Percentiles rank a stretch among this genome's conserved stretches.
phyloP scores from a whole-genome alignment of 176 grass and related monocot genomes.

The Dactylis glomerata region DNA sequence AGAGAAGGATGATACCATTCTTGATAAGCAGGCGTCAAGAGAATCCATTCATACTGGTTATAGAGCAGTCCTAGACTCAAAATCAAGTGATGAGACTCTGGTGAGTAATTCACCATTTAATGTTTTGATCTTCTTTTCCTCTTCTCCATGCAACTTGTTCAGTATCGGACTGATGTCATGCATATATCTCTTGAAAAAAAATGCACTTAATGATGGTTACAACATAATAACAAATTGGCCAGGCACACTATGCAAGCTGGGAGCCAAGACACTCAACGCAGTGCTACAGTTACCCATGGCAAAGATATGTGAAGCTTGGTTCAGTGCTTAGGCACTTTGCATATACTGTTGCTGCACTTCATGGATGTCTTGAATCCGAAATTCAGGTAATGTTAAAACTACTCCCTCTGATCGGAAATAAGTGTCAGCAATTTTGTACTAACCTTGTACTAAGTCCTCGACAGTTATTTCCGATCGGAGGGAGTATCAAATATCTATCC shows the following conservation, averaged over 20 bases:
- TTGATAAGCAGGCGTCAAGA: constrained; percentile 45
- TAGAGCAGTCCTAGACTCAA: constrained; percentile 73
- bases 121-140: background rate
- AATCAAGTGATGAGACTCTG: constrained; percentile 85
- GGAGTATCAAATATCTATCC: background rate
- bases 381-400: constrained; percentile 84
- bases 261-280: constrained; percentile 87
- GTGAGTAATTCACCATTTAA: constrained; percentile 38
- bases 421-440: too few species aligned
- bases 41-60: constrained; percentile 65
- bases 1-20: constrained; percentile 36
- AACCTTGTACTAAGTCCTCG: too few species aligned
- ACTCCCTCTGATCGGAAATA: too few species aligned
- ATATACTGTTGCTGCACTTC: constrained; percentile 76
- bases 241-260: constrained; percentile 97
- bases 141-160: background rate
- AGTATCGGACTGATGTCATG: background rate
- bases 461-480: too few species aligned
- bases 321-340: constrained; percentile 79
- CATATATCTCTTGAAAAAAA: background rate
- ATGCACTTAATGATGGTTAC: background rate
- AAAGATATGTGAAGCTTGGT: constrained; percentile 94
- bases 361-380: constrained; percentile 94
- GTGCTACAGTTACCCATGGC: constrained; percentile 90
- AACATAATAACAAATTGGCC: constrained; percentile 25